Base-by-base conservation (phyloP, 495 filamentous ascomycete genomes). In the Hypomontagnella submonticulosa region DNA sequence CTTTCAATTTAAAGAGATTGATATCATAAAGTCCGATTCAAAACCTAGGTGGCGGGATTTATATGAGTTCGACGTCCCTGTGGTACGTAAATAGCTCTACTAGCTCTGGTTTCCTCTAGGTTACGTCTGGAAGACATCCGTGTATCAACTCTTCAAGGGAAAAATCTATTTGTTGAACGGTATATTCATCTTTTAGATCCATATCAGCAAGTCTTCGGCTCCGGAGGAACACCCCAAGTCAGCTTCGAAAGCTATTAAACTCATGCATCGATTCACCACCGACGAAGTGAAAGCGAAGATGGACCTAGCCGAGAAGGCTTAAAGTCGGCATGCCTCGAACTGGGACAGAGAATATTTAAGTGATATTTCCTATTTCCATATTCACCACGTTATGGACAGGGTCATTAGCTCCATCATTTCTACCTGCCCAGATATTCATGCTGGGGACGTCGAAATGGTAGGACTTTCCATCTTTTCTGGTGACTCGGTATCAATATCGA, bases 1-100 rank as follows among this genome's bases (percentile, higher is more conserved):
- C 0, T 94, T 96, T 73, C 85, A 83, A 37, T 96, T 91, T 74
- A 75, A 82, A n/a, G 90, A 96, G 73, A 80, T 91, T 42, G 87
- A 97, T 73, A 90, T 97, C 15, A 88, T 92, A 84, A 79, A 80
- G 30, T 79, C 84, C 0, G 85, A 80, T 37, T 82, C 85, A 36
- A 84, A 88, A 63, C 60, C 75, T 23, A 46, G 23, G 3, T 97
- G 92, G 93, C 90, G 86, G 69, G 83, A 89, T 71, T 73, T 91
- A 11, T 97, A 97, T 71, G 93, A 96, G 19, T 94, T 96, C 72
- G 93, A 97, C 71, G 89, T 92, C 0, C 93, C 93, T 2, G 93
- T 97, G 48, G 89, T 91, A 76, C 59, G 84, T 69, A 36, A 42
- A 44, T 4, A 54, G 34, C n/a, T n/a, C 9, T n/a, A n/a, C n/a